Evolutionary conservation across 345 rosid species (phyloP), one percentile per base, ranked within the genome.

Genomic region (Linum lewisii): DNA sequence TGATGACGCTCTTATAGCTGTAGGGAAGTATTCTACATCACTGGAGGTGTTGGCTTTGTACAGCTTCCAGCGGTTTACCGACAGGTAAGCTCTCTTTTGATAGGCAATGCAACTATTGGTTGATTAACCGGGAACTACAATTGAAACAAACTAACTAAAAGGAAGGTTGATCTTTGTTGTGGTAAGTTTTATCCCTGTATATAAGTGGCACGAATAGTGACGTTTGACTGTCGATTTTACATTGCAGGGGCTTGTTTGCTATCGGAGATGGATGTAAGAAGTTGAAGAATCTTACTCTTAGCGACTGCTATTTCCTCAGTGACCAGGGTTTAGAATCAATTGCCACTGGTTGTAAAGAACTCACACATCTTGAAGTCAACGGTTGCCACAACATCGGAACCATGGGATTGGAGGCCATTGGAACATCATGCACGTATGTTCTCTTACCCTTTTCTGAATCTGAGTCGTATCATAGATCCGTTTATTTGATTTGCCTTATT

Each of bases 361-460:
- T 91, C 66, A 75, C 79, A 14, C 90, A 84, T 79, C 83, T 91
- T 64, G 95, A 91, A 70, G 75, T 91, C 55, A 91, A 88, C 78
- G 98, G 98, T 56, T 88, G 98, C 74, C 95, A 86, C 75, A 80
- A 81, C 70, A 86, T 91, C 60, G 95, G 96, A 57, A 85, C 96
- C 25, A 24, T 62, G 34, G 98, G 98, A 65, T 52, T 91, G 68
- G 92, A 77, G 77, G 82, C 92, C 58, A 68, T 91, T 62, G 96
- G 98, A 75, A 78, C 42, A 79, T 84, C 74, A 63, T 91, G 98
- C 90, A 63, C 42, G 98, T 91, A 81, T 63, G 75, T 70, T 65
- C 36, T 25, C 60, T 14, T n/a, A 25, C 14, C 29, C 44, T 34
- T 1, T 64, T 22, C 58, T 44, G 37, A 2, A 37, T 25, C 20